These are phyloP conservation scores for Cercospora sesami DNA, from an alignment of 2,329 filamentous ascomycete species.

Conservation along the genomic window DNA sequence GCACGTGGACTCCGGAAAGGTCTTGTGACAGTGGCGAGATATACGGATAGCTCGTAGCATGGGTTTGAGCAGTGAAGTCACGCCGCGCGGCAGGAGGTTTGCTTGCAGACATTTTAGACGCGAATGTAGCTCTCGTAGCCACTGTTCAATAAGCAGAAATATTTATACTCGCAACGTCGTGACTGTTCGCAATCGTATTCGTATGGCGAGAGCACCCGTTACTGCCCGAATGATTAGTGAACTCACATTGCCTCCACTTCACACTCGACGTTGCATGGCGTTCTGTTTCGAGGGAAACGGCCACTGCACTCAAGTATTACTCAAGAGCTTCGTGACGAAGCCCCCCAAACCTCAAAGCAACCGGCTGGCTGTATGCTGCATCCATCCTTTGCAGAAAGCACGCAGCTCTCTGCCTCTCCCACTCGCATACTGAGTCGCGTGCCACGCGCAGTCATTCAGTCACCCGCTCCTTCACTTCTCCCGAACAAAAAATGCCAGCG, in stretches of 20 bases:
- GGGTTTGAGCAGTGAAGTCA: constrained; percentile 9
- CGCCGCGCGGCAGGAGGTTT: constrained; percentile 6
- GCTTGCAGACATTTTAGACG: background rate
- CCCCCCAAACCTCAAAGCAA: background rate
- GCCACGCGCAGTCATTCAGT: background rate
- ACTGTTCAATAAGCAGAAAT: background rate
- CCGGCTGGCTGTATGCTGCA: background rate
- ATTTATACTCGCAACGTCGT: background rate
- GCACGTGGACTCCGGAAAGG: constrained; percentile 36
- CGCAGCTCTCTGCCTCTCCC: background rate
- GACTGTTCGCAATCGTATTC: background rate
- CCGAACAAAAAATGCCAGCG: background rate
- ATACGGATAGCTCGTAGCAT: constrained; percentile 11
- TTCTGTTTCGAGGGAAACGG: background rate
- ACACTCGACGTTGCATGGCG: background rate
- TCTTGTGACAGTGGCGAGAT: constrained; percentile 12
- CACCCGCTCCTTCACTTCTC: background rate
- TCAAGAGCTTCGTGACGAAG: background rate
- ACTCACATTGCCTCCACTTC: background rate
- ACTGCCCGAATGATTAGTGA: background rate
- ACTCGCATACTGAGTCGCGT: background rate
- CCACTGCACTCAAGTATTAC: background rate
- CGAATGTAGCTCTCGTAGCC: background rate
- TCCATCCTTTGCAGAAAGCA: background rate
- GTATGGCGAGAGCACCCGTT: background rate